Conservation (phyloP, 441 rosid species). For the Syzygium syzygioides region DNA sequence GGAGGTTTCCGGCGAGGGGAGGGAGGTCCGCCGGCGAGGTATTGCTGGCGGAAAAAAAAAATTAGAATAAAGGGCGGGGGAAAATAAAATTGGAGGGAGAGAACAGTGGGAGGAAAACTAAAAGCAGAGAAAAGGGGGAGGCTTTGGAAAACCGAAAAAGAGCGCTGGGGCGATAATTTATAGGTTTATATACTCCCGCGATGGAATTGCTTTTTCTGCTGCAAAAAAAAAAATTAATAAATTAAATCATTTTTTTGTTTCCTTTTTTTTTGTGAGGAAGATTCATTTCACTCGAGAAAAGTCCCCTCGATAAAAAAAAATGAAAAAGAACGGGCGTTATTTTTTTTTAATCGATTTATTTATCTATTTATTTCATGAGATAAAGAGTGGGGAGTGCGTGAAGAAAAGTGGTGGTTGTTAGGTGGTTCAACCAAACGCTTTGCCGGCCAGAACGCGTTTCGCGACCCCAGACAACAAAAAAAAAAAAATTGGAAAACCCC, state of each 20-base stretch:
- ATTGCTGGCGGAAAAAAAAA: background rate
- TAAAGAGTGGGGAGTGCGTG: constrained; percentile 30
- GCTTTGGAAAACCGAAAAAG: constrained; percentile 67
- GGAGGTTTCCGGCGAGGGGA: constrained; percentile 19
- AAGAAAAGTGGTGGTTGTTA: constrained; percentile 78
- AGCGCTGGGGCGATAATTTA: constrained; percentile 33
- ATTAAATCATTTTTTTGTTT: background rate
- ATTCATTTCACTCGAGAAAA: background rate
- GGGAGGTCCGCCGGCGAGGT: constrained; percentile 17
- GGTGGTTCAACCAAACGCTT: constrained; percentile 97
- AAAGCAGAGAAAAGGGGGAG: constrained; percentile 21
- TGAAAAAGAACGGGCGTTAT: background rate
- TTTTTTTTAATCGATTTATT: background rate
- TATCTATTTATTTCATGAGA: background rate
- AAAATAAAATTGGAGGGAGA: constrained; percentile 16
- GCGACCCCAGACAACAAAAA: background rate
- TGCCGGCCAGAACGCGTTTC: constrained; percentile 81
- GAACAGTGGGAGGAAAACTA: constrained; percentile 32
- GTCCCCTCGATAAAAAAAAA: constrained; percentile 9
- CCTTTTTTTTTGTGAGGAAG: background rate
- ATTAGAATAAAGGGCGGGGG: background rate
- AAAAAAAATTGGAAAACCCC: background rate
- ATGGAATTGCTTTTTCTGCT: background rate
- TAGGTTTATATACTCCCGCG: constrained; percentile 45
- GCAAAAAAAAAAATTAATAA: background rate